Conservation (phyloP, 768 basidiomycete genomes). For the Pseudohyphozyma bogoriensis region DNA sequence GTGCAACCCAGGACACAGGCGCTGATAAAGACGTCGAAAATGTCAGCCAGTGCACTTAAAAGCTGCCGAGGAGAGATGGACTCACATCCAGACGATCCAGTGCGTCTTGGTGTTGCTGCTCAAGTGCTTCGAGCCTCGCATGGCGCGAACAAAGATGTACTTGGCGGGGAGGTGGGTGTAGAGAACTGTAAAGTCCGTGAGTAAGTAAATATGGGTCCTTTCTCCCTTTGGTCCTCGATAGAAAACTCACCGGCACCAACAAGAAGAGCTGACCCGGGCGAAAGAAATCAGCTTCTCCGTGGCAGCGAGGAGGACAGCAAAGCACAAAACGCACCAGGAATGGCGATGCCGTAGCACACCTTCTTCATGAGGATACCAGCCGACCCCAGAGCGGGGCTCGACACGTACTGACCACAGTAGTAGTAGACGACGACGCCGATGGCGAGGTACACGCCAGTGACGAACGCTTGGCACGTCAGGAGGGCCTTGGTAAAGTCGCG, state of each 20-base stretch:
- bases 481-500: constrained; percentile 36
- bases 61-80: no score
- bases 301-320: background rate
- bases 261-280: background rate
- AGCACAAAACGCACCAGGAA: constrained; percentile 31
- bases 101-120: constrained; percentile 20
- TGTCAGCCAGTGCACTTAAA: no score
- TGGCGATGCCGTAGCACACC: constrained; percentile 30
- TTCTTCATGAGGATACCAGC: constrained; percentile 33
- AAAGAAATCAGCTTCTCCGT: constrained; percentile 1
- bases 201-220: no score
- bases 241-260: no score
- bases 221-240: background rate
- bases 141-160: constrained; percentile 30
- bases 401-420: constrained; percentile 31
- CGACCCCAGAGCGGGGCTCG: constrained; percentile 35
- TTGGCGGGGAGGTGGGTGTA: constrained; percentile 28
- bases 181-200: no score
- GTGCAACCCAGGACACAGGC: no score
- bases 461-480: constrained; percentile 32
- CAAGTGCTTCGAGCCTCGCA: constrained; percentile 28
- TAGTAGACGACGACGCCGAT: constrained; percentile 36
- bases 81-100: constrained; percentile 27
- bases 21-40: no score
- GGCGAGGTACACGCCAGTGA: constrained; percentile 28